These are phyloP conservation scores for Calcarisporium arbuscula DNA, from an alignment of 2,329 filamentous ascomycete genomes.

Conservation along the genomic window DNA sequence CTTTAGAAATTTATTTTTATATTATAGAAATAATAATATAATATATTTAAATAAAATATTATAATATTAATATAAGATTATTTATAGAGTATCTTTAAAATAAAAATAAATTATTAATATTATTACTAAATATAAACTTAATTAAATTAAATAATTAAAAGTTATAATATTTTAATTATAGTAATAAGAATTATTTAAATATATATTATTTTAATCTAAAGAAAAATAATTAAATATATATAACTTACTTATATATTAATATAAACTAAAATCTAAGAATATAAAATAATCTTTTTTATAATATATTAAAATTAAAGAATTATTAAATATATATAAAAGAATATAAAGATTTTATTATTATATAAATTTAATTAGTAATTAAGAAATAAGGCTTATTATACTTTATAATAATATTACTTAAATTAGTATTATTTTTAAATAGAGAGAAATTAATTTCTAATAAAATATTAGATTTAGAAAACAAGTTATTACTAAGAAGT, in stretches of 20 bases:
- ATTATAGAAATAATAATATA: conserved; percentile 1
- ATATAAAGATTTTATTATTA: conserved; percentile 2
- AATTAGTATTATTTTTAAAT: conserved; percentile 3
- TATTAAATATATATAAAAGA: conserved; percentile 1
- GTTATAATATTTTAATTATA: background rate
- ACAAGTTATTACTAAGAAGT: conserved; percentile 2
- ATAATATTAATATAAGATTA: no score
- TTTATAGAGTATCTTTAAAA: no score
- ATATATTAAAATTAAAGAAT: background rate
- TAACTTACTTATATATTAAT: conserved; percentile 1
- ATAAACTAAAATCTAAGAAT: background rate
- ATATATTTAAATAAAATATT: background rate
- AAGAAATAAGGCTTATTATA: conserved; percentile 1
- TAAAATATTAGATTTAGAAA: conserved; percentile 1
- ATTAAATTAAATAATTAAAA: no score
- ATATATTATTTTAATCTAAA: no score
- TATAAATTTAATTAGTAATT: conserved; percentile 1
- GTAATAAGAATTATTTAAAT: background rate
- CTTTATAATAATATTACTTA: background rate
- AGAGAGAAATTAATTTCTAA: background rate
- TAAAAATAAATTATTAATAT: background rate
- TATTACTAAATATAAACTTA: background rate
- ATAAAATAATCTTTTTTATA: background rate
- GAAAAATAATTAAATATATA: background rate
- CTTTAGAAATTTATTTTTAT: background rate